These are phyloP conservation scores for Tulasnella calospora DNA, from an alignment of 768 basidiomycete genomes.

Conservation along the genomic window DNA sequence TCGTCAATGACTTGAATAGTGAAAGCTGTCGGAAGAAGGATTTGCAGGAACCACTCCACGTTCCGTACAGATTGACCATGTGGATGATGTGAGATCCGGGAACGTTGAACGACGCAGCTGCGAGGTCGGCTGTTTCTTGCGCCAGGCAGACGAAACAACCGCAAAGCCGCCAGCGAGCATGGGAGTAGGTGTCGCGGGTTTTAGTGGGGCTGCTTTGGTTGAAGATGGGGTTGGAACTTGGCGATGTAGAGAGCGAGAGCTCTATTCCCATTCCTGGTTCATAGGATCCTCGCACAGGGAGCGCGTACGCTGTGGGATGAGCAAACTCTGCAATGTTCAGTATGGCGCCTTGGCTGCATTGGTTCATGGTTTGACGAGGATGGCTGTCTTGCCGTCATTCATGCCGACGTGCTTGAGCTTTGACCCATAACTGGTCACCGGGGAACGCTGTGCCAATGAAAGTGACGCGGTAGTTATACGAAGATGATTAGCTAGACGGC, in stretches of 20 bases:
- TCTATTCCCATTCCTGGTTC: conserved; percentile 96
- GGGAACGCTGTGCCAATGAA: conserved; percentile 50
- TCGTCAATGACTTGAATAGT: conserved; percentile 74
- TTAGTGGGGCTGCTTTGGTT: no score
- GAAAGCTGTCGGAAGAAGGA: conserved; percentile 56
- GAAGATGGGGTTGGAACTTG: no score
- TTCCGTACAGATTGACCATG: conserved; percentile 87
- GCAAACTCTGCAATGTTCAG: conserved; percentile 89
- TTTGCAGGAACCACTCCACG: conserved; percentile 53
- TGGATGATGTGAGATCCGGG: conserved; percentile 70
- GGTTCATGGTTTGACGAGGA: conserved; percentile 52
- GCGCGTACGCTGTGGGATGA: conserved; percentile 53
- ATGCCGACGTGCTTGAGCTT: conserved; percentile 44
- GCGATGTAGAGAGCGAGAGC: no score
- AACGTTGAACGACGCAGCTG: conserved; percentile 68
- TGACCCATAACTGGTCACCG: conserved; percentile 42
- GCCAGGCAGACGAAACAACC: conserved; percentile 69
- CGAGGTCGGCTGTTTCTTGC: conserved; percentile 74
- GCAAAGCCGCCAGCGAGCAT: conserved; percentile 62
- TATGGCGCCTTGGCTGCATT: conserved; percentile 82
- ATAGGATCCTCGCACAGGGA: conserved; percentile 57
- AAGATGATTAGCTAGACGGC: conserved; percentile 41
- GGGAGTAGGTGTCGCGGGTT: no score
- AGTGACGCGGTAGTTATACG: conserved; percentile 54
- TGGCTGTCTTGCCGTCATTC: conserved; percentile 72